phyloP scores from a whole-genome alignment of 1,139 yeast species.

The Saccharomyces pastorianus region DNA sequence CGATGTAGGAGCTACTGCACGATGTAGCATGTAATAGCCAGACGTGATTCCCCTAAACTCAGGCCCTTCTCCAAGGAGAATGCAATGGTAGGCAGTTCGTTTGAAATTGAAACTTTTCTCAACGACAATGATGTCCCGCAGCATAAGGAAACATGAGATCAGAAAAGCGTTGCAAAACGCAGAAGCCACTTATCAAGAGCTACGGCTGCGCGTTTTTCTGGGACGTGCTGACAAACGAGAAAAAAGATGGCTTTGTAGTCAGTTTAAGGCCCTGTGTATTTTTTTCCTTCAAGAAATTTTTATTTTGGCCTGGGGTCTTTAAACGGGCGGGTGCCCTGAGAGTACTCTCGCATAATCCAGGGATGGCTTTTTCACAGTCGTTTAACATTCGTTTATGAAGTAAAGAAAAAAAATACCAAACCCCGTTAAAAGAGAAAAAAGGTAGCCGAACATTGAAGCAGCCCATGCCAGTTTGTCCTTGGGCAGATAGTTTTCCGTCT shows the following conservation, averaged over 20 bases:
- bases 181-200: not conserved
- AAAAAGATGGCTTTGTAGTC: not conserved
- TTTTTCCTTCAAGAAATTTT: not conserved
- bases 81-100: constrained; percentile 1
- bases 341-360: not conserved
- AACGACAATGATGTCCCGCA: not conserved
- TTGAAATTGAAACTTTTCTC: constrained; percentile 2
- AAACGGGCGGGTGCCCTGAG: not conserved
- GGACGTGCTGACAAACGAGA: not conserved
- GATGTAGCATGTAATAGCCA: constrained; percentile 1
- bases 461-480: not conserved
- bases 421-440: not conserved
- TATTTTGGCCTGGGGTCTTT: not conserved
- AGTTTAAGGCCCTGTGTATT: not conserved
- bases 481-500: not conserved
- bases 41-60: constrained; percentile 4
- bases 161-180: not conserved
- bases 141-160: not conserved
- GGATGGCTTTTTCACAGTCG: not conserved
- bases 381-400: not conserved
- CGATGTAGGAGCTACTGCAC: constrained; percentile 6
- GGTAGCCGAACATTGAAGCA: not conserved
- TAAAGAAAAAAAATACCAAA: not conserved
- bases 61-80: constrained; percentile 1
- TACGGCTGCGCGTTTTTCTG: not conserved